These are phyloP conservation scores for Ophiostoma himal-ulmi DNA, from an alignment of 2,329 filamentous ascomycete species.

Conservation along the genomic window DNA sequence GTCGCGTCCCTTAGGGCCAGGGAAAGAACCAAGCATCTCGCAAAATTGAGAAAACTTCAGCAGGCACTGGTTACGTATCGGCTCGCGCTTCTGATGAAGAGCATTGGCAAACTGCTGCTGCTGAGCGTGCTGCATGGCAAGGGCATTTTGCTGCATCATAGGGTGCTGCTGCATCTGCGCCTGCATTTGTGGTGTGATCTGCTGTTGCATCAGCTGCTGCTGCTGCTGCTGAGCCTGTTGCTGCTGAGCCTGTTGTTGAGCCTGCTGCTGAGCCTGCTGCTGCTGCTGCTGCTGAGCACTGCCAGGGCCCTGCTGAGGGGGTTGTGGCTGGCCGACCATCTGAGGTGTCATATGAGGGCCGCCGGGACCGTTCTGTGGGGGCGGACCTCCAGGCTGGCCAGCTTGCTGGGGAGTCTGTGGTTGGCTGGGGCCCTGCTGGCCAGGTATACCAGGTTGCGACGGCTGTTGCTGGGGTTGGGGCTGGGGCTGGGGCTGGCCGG, in stretches of 20 bases:
- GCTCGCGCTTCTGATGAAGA: constrained; percentile 44
- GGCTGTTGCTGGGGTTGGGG: constrained; percentile 32
- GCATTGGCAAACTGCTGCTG: constrained; percentile 35
- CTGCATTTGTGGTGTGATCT: constrained; percentile 41
- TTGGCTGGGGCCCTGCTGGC: constrained; percentile 22
- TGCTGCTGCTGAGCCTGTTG: constrained; percentile 8
- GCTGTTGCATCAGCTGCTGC: constrained; percentile 27
- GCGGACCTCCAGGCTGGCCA: constrained; percentile 35
- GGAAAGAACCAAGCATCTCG: constrained; percentile 54
- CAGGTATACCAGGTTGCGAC: constrained; percentile 22
- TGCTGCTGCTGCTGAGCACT: constrained; percentile 14
- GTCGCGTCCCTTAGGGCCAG: constrained; percentile 52
- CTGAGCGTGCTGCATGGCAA: constrained; percentile 38
- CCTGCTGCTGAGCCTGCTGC: not conserved
- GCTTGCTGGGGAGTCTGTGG: constrained; percentile 29
- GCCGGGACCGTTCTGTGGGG: constrained; percentile 29
- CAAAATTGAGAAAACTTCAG: constrained; percentile 57
- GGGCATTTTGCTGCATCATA: constrained; percentile 37
- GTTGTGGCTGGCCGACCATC: constrained; percentile 32
- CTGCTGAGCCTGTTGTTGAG: not conserved
- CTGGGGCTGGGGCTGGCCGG: constrained; percentile 35
- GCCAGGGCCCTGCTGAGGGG: constrained; percentile 34
- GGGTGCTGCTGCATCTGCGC: constrained; percentile 33
- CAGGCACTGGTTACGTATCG: constrained; percentile 52
- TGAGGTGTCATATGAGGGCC: constrained; percentile 30